Conservation (phyloP, 164 flowering plant genomes). For the Malania oleifera region DNA sequence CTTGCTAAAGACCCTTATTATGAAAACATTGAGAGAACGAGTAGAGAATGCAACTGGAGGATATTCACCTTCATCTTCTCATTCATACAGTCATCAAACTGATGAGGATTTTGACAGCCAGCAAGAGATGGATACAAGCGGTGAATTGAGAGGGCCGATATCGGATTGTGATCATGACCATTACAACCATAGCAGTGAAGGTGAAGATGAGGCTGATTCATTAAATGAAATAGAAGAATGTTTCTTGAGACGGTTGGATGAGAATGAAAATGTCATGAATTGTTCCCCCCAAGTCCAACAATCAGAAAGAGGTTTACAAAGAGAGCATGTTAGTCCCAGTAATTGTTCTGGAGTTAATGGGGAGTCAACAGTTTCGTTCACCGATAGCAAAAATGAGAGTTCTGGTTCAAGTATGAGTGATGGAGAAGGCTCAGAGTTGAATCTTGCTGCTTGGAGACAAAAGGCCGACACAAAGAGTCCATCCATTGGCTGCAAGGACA, state of each 20-base stretch:
- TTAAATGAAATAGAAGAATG: slow-evolving; percentile 59
- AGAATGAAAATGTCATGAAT: slow-evolving; percentile 21
- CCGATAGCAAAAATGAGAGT: slow-evolving; percentile 44
- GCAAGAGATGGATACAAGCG: slow-evolving; percentile 61
- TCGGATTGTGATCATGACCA: slow-evolving; percentile 33
- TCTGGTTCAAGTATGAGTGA: slow-evolving; percentile 39
- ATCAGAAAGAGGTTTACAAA: slow-evolving; percentile 14
- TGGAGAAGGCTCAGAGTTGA: slow-evolving; percentile 33
- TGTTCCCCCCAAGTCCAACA: slow-evolving; percentile 21
- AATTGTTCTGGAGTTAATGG: slow-evolving; percentile 24
- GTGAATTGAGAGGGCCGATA: slow-evolving; percentile 42
- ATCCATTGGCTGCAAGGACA: slow-evolving; percentile 15
- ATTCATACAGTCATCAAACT: slow-evolving; percentile 38
- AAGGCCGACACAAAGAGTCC: slow-evolving; percentile 7
- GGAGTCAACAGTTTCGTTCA: slow-evolving; percentile 32
- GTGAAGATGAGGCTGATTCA: slow-evolving; percentile 38
- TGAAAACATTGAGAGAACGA: slow-evolving; percentile 65
- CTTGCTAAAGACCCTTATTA: slow-evolving; percentile 81
- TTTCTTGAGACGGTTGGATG: slow-evolving; percentile 62
- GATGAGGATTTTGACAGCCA: slow-evolving; percentile 59
- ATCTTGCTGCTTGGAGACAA: slow-evolving; percentile 13
- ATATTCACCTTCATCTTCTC: slow-evolving; percentile 63
- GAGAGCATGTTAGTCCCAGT: slow-evolving; percentile 21
- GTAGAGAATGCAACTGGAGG: slow-evolving; percentile 57
- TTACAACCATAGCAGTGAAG: slow-evolving; percentile 33